Conservation (phyloP, 192 early-diverging fungal species). For the Ramicandelaber brevisporus region DNA sequence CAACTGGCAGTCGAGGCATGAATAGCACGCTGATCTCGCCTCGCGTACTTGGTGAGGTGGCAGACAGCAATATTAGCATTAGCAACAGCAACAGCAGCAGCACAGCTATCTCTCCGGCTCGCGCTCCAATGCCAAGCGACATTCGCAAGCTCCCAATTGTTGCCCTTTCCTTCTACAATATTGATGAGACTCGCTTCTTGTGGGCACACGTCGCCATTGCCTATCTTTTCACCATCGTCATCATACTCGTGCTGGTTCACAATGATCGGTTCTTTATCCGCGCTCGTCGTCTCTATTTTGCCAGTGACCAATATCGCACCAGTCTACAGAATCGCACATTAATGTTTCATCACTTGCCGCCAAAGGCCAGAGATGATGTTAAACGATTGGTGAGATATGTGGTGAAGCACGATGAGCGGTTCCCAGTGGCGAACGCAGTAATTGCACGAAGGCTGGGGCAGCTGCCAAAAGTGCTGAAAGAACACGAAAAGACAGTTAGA, state of each 20-base stretch:
- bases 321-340: slow-evolving; percentile 38
- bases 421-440: slow-evolving; percentile 22
- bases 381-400: slow-evolving; percentile 21
- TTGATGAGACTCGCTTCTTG: slow-evolving; percentile 20
- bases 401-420: slow-evolving; percentile 10
- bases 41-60: slow-evolving; percentile 10
- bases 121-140: no score
- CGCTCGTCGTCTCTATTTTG: slow-evolving; percentile 24
- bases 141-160: no score
- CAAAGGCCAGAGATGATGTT: slow-evolving; percentile 25
- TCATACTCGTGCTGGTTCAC: no score
- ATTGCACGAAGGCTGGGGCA: slow-evolving; percentile 36
- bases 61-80: no score
- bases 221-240: slow-evolving; percentile 25
- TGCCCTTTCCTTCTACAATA: slow-evolving; percentile 19
- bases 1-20: no score
- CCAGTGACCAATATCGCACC: slow-evolving; percentile 27
- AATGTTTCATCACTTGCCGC: slow-evolving; percentile 35
- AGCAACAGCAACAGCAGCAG: no score
- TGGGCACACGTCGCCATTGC: slow-evolving; percentile 32
- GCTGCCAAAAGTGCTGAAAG: slow-evolving; percentile 33
- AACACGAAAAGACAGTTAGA: slow-evolving; percentile 33
- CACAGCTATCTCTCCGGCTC: no score
- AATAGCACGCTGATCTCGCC: no score
- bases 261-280: slow-evolving; percentile 24